Evolutionary conservation across 2,329 filamentous ascomycete genomes (phyloP), one percentile per base, ranked within the genome.

Genomic region (Ophiostoma sp.): DNA sequence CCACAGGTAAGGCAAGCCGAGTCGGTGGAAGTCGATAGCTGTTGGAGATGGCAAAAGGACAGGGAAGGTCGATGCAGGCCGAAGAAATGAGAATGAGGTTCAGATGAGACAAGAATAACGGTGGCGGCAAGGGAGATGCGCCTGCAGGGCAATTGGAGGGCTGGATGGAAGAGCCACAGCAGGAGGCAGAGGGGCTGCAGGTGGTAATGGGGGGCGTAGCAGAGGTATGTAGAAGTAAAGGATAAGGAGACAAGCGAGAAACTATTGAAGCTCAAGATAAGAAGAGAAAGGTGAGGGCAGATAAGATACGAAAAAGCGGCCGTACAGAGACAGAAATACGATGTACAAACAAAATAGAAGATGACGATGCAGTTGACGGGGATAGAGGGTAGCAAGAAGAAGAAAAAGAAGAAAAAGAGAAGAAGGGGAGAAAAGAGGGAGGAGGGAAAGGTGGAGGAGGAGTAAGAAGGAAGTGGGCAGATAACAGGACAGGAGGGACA

Each of bases 321-420:
- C 71, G 33, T 31, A 23, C 54, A 68, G 44, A 70, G 7, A 41
- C 68, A 69, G 73, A 68, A 20, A 48, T 20, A 41, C 39, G 15
- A 41, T 31, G 15, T 15, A 48, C 44, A 48, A 69, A 57, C 41
- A 67, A 68, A 71, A 68, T 67, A 67, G 48, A 72, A 70, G 70
- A 72, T 72, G 68, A 73, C 72, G 70, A 67, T 72, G 48, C 52
- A 35, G 62, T 71, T 70, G 72, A 72, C 73, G 72, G 69, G 35
- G 67, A 72, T 66, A 67, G 70, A 64, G 71, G 36, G 64, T 41
- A 69, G 68, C 23, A 35, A 23, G 68, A 70, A 23, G 41, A 33
- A 64, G 57, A 67, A 57, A 68, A 48, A 67, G 67, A 41, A 48
- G 67, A 57, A 48, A 54, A 66, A 52, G 23, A 39, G 57, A 64